These are phyloP conservation scores for Chrysoporthe austroafricana DNA, from an alignment of 2,329 filamentous ascomycete species.

Conservation along the genomic window DNA sequence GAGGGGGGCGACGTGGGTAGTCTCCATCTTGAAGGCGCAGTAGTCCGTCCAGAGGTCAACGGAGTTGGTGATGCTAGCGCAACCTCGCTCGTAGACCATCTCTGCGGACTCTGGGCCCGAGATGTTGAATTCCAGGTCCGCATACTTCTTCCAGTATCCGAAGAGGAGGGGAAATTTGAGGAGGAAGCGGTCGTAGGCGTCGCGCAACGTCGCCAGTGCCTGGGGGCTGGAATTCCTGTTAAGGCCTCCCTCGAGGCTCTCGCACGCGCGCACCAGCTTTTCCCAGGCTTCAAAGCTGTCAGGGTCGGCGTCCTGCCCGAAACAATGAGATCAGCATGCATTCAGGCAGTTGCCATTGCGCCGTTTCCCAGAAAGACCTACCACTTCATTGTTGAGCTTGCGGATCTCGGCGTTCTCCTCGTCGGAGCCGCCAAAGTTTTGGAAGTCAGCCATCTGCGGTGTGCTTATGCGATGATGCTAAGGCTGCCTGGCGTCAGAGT, in stretches of 20 bases:
- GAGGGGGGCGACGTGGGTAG: slow-evolving; percentile 89
- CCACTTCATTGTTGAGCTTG: slow-evolving; percentile 77
- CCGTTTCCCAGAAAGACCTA: slow-evolving; percentile 50
- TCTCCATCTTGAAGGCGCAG: slow-evolving; percentile 97
- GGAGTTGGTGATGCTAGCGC: slow-evolving; percentile 89
- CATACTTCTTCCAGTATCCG: slow-evolving; percentile 99
- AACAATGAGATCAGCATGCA: slow-evolving; percentile 10
- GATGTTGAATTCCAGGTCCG: slow-evolving; percentile 95
- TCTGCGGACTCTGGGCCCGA: slow-evolving; percentile 95
- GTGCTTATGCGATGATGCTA: slow-evolving; percentile 23
- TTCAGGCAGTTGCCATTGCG: neutral
- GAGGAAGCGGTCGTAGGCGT: slow-evolving; percentile 90
- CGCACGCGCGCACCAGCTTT: slow-evolving; percentile 81
- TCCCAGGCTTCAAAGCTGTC: slow-evolving; percentile 97
- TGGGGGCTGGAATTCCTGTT: slow-evolving; percentile 97
- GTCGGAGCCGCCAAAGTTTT: slow-evolving; percentile 71
- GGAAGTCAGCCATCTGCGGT: slow-evolving; percentile 68
- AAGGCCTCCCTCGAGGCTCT: slow-evolving; percentile 86
- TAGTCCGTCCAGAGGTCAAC: slow-evolving; percentile 98
- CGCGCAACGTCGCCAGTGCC: slow-evolving; percentile 83
- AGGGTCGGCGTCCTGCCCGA: slow-evolving; percentile 64
- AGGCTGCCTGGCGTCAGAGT: slow-evolving; percentile 13
- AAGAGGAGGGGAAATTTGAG: slow-evolving; percentile 94
- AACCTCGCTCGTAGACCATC: slow-evolving; percentile 95
- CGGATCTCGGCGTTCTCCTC: slow-evolving; percentile 83